phyloP scores from a whole-genome alignment of 2,329 filamentous ascomycete species.

The Fusarium udum region DNA sequence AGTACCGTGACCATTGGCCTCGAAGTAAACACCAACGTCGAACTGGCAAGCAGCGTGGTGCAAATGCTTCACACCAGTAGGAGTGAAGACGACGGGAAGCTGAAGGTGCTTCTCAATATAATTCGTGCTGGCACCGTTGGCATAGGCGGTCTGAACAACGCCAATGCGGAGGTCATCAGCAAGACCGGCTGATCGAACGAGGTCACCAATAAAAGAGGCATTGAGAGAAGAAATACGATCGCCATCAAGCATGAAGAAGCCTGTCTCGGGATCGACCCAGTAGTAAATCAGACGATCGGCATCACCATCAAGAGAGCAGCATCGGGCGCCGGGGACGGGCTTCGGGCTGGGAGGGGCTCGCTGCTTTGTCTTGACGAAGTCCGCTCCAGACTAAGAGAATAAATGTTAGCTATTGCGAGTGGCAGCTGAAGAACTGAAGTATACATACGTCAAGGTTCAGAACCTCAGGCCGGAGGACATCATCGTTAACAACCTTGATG shows the following conservation, averaged over 20 bases:
- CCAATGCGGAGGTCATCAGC: constrained; percentile 86
- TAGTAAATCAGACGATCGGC: constrained; percentile 97
- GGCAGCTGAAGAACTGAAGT: background rate
- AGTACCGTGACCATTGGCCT: constrained; percentile 97
- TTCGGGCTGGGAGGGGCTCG: constrained; percentile 85
- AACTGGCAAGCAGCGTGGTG: constrained; percentile 97
- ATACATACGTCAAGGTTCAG: constrained; percentile 83
- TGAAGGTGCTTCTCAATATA: constrained; percentile 90
- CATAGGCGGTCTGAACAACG: constrained; percentile 96
- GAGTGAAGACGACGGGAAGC: constrained; percentile 90
- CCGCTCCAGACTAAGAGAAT: constrained; percentile 79
- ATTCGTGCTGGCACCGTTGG: constrained; percentile 92
- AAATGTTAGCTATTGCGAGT: constrained; percentile 10
- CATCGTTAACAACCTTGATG: constrained; percentile 90
- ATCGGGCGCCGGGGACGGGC: constrained; percentile 78
- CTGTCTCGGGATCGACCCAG: constrained; percentile 82
- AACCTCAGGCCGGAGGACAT: constrained; percentile 87
- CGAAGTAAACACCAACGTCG: constrained; percentile 97
- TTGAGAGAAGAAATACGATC: constrained; percentile 96
- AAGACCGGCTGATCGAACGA: constrained; percentile 82
- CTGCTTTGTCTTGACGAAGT: constrained; percentile 98
- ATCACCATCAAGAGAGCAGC: constrained; percentile 93
- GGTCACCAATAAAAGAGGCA: constrained; percentile 91
- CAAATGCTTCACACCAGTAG: constrained; percentile 96
- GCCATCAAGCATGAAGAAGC: constrained; percentile 93